Base-by-base conservation (phyloP, 805 yeast genomes). In the Candida sakaeoensis region DNA sequence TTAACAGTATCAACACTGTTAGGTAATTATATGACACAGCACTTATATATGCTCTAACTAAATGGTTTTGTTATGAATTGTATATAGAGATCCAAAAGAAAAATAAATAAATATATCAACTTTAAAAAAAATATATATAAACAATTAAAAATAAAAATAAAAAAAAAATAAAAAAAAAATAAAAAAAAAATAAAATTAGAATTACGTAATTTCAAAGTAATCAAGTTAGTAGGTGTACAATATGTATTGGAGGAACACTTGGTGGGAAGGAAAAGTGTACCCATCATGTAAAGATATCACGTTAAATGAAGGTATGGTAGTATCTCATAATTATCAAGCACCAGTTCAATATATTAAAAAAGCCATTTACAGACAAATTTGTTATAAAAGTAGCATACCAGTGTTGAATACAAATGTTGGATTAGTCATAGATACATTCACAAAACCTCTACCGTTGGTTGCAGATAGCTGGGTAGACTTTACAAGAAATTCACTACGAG, bases 401-500 rank as follows among this genome's bases (percentile, higher is more conserved):
- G 63, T 64, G 64, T 44, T 68, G 40, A 60, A 59, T 44, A 62
- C 71, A 21, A 65, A 65, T 48, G 49, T 58, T 16, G 69, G 69
- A 8, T 42, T 58, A 33, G 53, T 64, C 12, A 43, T 58, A 9
- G 56, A 59, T 40, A 42, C 47, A 33, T 52, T 54, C 28, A 43
- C 59, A 8, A 33, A 44, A 7, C 55, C 65, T 1, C 58, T 77
- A 5, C 83, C 83, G 1, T 21, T 66, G 1, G 65, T 77, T 12
- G 48, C 45, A 3, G 41, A 50, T 2, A 72, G 78, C 18, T 84
- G 90, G 90, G 15, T 50, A 1, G 43, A 44, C 10, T 80, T 60
- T 47, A 57, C 74, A 1, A 40, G 38, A 5, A 41, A 52, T 13
- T 58, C 57, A 17, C 49, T 54, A 3, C 58, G 44, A 4, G 79